Percentiles rank a stretch among this genome's conserved stretches.
These are phyloP conservation scores for Diaporthe destruens DNA, from an alignment of 2,329 filamentous ascomycete genomes.

Conservation along the genomic window DNA sequence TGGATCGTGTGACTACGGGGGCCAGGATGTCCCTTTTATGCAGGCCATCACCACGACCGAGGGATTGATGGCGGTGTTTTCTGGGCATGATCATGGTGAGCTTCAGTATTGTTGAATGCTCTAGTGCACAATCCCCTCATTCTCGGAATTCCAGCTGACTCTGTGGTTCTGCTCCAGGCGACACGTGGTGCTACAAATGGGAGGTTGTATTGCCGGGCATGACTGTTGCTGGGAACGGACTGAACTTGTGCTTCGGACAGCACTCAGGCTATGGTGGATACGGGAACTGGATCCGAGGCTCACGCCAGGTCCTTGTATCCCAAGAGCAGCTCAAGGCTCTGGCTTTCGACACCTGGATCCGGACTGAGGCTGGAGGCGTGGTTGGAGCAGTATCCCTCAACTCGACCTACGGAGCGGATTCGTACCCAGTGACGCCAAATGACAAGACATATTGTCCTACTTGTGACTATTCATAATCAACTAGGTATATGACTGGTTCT, in stretches of 20 bases:
- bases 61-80: slow-evolving; percentile 66
- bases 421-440: slow-evolving; percentile 54
- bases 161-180: slow-evolving; percentile 46
- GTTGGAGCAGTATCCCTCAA: slow-evolving; percentile 62
- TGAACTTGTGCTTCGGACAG: slow-evolving; percentile 64
- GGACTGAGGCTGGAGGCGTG: slow-evolving; percentile 60
- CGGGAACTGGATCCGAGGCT: slow-evolving; percentile 72
- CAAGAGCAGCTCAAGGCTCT: slow-evolving; percentile 43
- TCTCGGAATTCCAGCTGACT: background rate
- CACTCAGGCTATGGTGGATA: slow-evolving; percentile 80
- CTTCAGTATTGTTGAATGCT: background rate
- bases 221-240: slow-evolving; percentile 53
- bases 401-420: slow-evolving; percentile 63
- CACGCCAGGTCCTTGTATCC: slow-evolving; percentile 58
- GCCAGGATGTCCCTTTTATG: slow-evolving; percentile 69
- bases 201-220: slow-evolving; percentile 43
- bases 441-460: slow-evolving; percentile 44
- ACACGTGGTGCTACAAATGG: slow-evolving; percentile 63
- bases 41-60: slow-evolving; percentile 61
- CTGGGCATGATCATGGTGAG: slow-evolving; percentile 68
- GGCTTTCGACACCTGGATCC: slow-evolving; percentile 63
- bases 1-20: slow-evolving; percentile 50
- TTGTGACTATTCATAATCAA: slow-evolving; percentile 38
- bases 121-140: background rate
- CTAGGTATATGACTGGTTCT: background rate